phyloP scores from a whole-genome alignment of 2,329 filamentous ascomycete genomes.

The Colletotrichum sp. region DNA sequence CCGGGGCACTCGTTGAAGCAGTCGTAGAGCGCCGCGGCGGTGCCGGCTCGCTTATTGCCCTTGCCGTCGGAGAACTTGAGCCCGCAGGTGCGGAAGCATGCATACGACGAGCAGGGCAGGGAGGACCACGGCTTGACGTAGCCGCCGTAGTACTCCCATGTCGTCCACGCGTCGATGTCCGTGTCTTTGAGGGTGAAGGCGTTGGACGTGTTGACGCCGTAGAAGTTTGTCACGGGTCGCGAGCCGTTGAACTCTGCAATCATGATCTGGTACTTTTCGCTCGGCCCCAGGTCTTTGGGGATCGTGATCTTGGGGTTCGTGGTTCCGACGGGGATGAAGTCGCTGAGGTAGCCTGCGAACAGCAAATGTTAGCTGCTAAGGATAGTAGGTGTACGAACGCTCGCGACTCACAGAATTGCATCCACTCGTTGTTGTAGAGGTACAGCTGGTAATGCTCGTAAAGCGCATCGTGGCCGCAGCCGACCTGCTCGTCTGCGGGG shows the following conservation, averaged over 20 bases:
- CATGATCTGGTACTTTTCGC: neutral
- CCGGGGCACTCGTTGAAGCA: slow-evolving; percentile 1
- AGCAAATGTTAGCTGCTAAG: neutral
- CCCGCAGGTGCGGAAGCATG: slow-evolving; percentile 2
- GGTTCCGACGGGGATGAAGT: neutral
- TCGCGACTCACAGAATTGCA: neutral
- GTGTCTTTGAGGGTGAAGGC: neutral
- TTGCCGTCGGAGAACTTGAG: neutral
- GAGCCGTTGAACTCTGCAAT: neutral
- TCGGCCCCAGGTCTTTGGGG: neutral
- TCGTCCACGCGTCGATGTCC: neutral
- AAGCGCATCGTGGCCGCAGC: neutral
- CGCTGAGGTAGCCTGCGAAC: neutral
- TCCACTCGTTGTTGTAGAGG: neutral
- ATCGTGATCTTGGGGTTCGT: neutral
- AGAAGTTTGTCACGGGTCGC: neutral
- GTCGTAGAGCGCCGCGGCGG: neutral
- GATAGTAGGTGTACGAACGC: too few species aligned
- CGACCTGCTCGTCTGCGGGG: neutral
- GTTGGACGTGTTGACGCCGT: neutral
- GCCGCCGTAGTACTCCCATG: neutral
- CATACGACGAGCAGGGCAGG: neutral
- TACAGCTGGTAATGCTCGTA: slow-evolving; percentile 10
- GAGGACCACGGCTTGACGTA: neutral
- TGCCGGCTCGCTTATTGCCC: neutral